Base-by-base conservation (phyloP, 306 rosid genomes). In the Quercus bicolor region DNA sequence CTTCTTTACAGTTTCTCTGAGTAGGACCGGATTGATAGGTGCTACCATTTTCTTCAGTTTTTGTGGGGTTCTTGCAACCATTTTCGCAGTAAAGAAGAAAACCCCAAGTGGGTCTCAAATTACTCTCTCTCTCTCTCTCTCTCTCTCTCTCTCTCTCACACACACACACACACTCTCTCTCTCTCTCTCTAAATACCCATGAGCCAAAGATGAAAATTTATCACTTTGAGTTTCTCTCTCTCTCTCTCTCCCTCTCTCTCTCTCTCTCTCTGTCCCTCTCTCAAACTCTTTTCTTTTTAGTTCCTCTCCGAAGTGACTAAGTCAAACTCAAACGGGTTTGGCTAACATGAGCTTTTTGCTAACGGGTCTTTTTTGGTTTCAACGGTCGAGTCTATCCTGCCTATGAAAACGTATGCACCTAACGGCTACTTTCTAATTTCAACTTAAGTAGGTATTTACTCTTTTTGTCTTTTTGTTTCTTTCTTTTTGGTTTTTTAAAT, bases 31-130 rank as follows among this genome's bases (percentile, higher is more conserved):
- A 65, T 90, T 84, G 31, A 95, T 93, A 69, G 93, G 77, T 11
- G 98, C 96, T 60, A 85, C 82, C 83, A 86, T 81, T 76, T 77
- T 91, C 86, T 55, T 93, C 61, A 86, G 90, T 79, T 90, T 91
- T 52, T 87, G 93, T 88, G 99, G 98, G 85, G 91, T 90, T 93
- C 93, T 95, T 0, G 99, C 98, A 40, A 95, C 98, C 99, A 95
- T 95, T 81, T 84, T 87, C 12, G 70, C 60, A 53, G 21, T 70
- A 55, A 62, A 43, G 62, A 83, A 59, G 77, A 57, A 83, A 83
- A 48, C 81, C 77, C 83, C 31, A 68, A 12, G 84, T 92, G 90
- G 89, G 86, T 83, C 86, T 86, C 56, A 48, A 61, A 79, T 12
- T 28, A 57, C 71, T 57, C 33, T 66, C 13, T 57, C 70, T 66